These are phyloP conservation scores for Eucalyptus pauciflora DNA, from an alignment of 345 rosid species.

Conservation along the genomic window DNA sequence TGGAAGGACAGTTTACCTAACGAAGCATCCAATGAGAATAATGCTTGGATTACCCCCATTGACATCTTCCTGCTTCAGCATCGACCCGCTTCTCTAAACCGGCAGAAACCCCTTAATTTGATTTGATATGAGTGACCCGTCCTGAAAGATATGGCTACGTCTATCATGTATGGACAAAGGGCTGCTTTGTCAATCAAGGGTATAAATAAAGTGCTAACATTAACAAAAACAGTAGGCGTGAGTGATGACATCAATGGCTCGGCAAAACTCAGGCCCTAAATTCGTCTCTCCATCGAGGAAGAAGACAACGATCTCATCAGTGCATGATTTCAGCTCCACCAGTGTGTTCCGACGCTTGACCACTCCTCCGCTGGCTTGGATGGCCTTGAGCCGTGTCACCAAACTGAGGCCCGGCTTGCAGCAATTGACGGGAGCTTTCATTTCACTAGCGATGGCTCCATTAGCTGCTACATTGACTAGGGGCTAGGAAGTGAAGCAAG, in stretches of 20 bases:
- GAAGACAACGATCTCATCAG: slow-evolving; percentile 47
- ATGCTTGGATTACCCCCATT: background rate
- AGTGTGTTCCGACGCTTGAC: slow-evolving; percentile 54
- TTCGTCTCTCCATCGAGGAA: slow-evolving; percentile 48
- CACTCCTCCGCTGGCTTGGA: slow-evolving; percentile 10
- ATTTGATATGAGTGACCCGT: background rate
- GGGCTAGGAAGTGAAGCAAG: background rate
- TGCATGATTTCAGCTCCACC: slow-evolving; percentile 57
- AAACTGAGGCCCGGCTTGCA: background rate
- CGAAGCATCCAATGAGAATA: background rate
- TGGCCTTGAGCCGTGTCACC: background rate
- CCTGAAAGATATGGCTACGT: background rate
- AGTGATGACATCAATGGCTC: slow-evolving; percentile 24
- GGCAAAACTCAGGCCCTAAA: slow-evolving; percentile 38
- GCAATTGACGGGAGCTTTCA: background rate
- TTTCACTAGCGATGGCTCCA: no score
- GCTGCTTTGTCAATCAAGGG: background rate
- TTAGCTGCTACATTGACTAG: background rate
- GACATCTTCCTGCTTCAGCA: background rate
- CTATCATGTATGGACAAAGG: background rate
- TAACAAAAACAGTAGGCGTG: slow-evolving; percentile 25
- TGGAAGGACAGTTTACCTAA: background rate
- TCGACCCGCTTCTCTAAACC: background rate
- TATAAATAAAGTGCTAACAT: background rate
- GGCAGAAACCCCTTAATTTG: background rate